Conservation (phyloP, 2,329 filamentous ascomycete species). For the Clarireedia paspali region DNA sequence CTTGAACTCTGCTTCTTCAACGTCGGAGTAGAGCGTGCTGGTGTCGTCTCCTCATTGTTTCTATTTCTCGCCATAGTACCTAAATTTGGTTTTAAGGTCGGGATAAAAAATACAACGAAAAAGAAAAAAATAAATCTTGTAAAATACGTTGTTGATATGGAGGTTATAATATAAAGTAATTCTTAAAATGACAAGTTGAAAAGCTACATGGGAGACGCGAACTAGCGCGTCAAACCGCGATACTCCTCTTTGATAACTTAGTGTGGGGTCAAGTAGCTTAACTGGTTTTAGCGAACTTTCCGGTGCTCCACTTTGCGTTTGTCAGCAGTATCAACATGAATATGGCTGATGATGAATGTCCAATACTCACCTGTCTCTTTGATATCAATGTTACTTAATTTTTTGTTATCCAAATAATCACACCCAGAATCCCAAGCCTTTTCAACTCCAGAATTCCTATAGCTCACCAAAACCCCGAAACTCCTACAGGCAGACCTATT, state of each 20-base stretch:
- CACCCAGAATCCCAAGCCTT: too few relatives aligned
- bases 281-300: too few relatives aligned
- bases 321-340: too few relatives aligned
- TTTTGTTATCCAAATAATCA: too few relatives aligned
- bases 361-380: too few relatives aligned
- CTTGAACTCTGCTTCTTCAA: conserved; percentile 29
- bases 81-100: neutral
- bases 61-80: conserved; percentile 17
- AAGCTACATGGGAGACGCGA: neutral
- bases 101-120: neutral
- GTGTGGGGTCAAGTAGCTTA: too few relatives aligned
- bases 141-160: neutral
- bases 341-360: too few relatives aligned
- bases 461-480: too few relatives aligned
- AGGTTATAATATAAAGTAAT: neutral
- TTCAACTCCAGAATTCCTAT: too few relatives aligned
- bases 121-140: neutral
- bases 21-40: conserved; percentile 21
- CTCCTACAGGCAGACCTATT: too few relatives aligned
- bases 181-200: neutral
- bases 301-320: too few relatives aligned
- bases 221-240: neutral
- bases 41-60: conserved; percentile 17
- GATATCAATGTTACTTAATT: too few relatives aligned
- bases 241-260: neutral